Evolutionary conservation across 257 asterid species (phyloP).

Genomic region (Nicotiana tabacum): DNA sequence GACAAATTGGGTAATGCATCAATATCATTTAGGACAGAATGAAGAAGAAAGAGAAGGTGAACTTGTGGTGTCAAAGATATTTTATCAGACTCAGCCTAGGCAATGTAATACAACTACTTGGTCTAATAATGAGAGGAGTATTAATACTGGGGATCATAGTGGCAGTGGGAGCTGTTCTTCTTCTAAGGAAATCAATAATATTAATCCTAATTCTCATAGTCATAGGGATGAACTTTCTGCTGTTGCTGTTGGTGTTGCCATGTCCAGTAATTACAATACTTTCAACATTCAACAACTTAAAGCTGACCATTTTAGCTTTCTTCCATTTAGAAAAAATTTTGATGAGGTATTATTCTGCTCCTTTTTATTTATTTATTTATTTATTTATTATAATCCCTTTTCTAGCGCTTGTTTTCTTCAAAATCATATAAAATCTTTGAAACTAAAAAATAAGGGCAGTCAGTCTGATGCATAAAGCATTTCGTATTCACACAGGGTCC

Average conservation of each 20-base stretch:
- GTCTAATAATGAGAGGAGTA: conserved; percentile 29
- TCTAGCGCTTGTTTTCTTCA: not conserved
- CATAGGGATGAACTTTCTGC: conserved; percentile 37
- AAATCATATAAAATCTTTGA: not conserved
- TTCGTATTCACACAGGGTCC: too few relatives aligned
- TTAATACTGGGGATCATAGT: conserved; percentile 10
- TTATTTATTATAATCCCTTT: not conserved
- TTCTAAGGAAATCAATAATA: conserved; percentile 39
- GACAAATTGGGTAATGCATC: conserved; percentile 99
- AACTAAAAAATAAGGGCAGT: too few relatives aligned
- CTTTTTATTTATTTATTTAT: not conserved
- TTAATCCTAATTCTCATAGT: conserved; percentile 22
- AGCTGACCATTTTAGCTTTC: conserved; percentile 65
- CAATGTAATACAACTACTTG: conserved; percentile 44
- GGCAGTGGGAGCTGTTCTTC: conserved; percentile 45
- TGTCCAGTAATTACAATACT: conserved; percentile 36
- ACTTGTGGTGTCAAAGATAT: conserved; percentile 87
- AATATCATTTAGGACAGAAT: conserved; percentile 81
- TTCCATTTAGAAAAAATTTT: conserved; percentile 61
- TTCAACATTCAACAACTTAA: conserved; percentile 64
- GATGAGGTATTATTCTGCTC: conserved; percentile 54
- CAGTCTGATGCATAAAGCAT: too few relatives aligned
- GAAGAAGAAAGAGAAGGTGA: conserved; percentile 95
- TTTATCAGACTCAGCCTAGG: conserved; percentile 90
- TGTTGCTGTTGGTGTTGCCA: conserved; percentile 33